phyloP scores from a whole-genome alignment of 2,329 filamentous ascomycete genomes.

The Torrubiellomyces zombiae region DNA sequence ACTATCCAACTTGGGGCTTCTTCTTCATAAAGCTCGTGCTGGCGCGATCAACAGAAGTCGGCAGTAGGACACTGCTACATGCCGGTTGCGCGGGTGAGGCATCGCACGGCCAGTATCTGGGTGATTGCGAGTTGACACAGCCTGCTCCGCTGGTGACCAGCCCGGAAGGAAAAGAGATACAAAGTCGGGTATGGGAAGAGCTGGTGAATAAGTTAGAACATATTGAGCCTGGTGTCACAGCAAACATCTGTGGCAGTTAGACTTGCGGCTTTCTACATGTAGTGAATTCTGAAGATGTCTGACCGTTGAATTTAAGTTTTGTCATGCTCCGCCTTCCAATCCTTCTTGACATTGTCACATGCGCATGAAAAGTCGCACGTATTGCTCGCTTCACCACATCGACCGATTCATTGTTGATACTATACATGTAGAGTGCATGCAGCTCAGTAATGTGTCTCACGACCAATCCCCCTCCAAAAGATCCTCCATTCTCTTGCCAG shows the following conservation, averaged over 20 bases:
- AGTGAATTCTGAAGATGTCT: too few species aligned
- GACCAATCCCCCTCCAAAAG: constrained; percentile 3
- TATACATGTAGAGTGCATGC: too few species aligned
- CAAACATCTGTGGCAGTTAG: too few species aligned
- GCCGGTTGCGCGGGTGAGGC: constrained; percentile 20
- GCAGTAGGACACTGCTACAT: constrained; percentile 25
- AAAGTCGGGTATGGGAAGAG: constrained; percentile 25
- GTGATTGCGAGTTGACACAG: constrained; percentile 12
- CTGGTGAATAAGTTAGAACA: constrained; percentile 21
- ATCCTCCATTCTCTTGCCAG: constrained; percentile 1
- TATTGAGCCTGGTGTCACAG: constrained; percentile 20
- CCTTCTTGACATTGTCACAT: too few species aligned
- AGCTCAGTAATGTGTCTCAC: too few species aligned
- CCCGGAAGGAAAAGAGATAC: constrained; percentile 18
- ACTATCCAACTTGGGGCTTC: constrained; percentile 8
- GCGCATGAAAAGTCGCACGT: too few species aligned
- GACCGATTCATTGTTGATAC: too few species aligned
- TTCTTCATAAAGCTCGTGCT: constrained; percentile 15
- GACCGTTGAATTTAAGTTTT: too few species aligned
- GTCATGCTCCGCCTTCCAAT: too few species aligned
- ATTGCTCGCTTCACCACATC: too few species aligned
- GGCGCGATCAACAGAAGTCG: constrained; percentile 28
- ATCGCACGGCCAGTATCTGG: constrained; percentile 29
- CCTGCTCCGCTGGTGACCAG: constrained; percentile 21
- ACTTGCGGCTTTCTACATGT: too few species aligned